These are phyloP conservation scores for Metschnikowia drakensbergensis DNA, from an alignment of 805 yeast genomes.

Conservation along the genomic window DNA sequence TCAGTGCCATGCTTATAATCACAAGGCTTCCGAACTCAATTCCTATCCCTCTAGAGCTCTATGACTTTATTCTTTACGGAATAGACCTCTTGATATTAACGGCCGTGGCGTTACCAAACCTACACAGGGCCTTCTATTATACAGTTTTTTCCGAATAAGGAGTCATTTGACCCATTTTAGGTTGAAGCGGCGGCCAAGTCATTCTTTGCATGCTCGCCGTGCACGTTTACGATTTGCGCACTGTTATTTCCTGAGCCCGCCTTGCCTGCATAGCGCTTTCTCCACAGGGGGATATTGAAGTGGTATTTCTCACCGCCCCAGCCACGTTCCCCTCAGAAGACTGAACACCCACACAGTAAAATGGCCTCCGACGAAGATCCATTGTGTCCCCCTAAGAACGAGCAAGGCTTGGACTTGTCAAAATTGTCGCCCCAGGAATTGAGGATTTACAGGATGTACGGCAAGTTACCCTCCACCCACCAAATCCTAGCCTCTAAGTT, in stretches of 20 bases:
- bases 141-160: background rate
- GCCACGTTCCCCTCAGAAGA: background rate
- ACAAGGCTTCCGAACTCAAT: constrained; percentile 15
- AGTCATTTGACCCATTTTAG: background rate
- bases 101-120: constrained; percentile 6
- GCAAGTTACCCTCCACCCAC: constrained; percentile 76
- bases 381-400: constrained; percentile 44
- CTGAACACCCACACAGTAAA: background rate
- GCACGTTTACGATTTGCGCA: background rate
- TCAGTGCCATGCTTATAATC: constrained; percentile 9
- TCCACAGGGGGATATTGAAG: constrained; percentile 4
- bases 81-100: constrained; percentile 14
- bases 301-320: constrained; percentile 6
- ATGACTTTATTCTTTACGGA: constrained; percentile 13
- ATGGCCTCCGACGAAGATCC: constrained; percentile 46
- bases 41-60: constrained; percentile 20
- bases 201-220: too few relatives aligned
- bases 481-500: constrained; percentile 71
- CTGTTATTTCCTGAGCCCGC: background rate
- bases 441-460: constrained; percentile 74
- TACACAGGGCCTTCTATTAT: background rate
- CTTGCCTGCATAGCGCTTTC: constrained; percentile 3
- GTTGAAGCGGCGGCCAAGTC: background rate
- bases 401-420: constrained; percentile 48
- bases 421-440: constrained; percentile 75